Base-by-base conservation (phyloP, 768 basidiomycete genomes). In the Mycena haematopus region DNA sequence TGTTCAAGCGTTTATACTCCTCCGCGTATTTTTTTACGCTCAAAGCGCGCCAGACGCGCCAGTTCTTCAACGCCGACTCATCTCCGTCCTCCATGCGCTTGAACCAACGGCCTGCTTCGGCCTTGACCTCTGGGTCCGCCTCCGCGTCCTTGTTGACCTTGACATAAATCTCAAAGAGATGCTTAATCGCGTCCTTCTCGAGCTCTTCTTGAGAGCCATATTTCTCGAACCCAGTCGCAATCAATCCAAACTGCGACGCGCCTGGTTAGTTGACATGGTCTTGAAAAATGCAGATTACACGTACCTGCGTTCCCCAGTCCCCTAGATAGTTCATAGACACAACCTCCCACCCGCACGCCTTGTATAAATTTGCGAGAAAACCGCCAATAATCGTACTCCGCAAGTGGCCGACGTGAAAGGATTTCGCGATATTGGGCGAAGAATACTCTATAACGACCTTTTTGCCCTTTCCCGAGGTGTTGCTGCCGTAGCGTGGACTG, bases 301-400 rank as follows among this genome's bases (percentile, higher is more conserved):
- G 73, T 40, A 94, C 95, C 84, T 98, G 96, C 44, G 95, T 98
- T 24, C 96, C 96, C 96, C 96, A 99, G 72, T 98, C 96, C 2
- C 96, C 96, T 17, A 98, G 84, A 74, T 99, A 99, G 74, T 99
- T 99, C 76, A 98, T 79, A 2, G 91, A 84, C 38, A 85, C 75
- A n/a, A 96, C 95, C 8, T 94, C 85, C 95, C 94, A 99, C 17
- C 96, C 96, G 70, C 90, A 93, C 8, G 93, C 84, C 71, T 88
- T 90, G 81, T 99, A 96, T 44, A 98, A 69, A 76, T 98, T 98
- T 11, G 86, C 81, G 61, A 98, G 76, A 80, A 97, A 97, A 0
- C 93, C 90, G n/a, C 96, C 96, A 72, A 99, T 96, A 74, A 99
- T 99, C n/a, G 96, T 99, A 56, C 93, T 95, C 40, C 96, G 86